Conservation (phyloP, 495 filamentous ascomycete species). For the Penicillium silybi region DNA sequence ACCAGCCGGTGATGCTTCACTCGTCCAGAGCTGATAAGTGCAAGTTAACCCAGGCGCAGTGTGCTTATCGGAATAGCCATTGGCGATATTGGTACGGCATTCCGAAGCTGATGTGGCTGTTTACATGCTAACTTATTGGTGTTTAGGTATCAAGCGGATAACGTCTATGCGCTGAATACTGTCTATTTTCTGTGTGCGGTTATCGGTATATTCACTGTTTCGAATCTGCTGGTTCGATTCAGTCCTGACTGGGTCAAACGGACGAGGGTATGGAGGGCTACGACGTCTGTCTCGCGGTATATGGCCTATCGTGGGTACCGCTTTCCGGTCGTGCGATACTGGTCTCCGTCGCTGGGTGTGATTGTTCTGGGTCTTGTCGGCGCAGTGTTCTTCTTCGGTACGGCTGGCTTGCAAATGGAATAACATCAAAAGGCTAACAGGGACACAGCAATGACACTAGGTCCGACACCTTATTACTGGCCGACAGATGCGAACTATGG, state of each 20-base stretch:
- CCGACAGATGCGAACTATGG: conserved; percentile 48
- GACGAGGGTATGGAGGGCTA: conserved; percentile 19
- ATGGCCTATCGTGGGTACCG: conserved; percentile 24
- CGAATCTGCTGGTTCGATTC: conserved; percentile 22
- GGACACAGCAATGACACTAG: conserved; percentile 42
- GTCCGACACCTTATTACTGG: conserved; percentile 57
- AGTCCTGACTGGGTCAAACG: conserved; percentile 20
- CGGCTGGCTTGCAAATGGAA: conserved; percentile 20
- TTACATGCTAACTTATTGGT: not conserved
- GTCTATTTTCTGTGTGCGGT: conserved; percentile 46
- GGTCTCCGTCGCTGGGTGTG: conserved; percentile 21
- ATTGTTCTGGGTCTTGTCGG: conserved; percentile 21
- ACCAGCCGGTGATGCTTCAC: conserved; percentile 46
- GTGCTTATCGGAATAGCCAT: conserved; percentile 38
- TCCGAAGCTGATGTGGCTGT: not conserved
- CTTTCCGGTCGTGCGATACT: conserved; percentile 15
- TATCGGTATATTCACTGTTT: conserved; percentile 44
- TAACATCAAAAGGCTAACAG: not conserved
- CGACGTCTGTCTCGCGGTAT: conserved; percentile 21
- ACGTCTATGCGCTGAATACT: conserved; percentile 48
- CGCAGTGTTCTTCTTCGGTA: conserved; percentile 29
- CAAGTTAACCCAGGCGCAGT: conserved; percentile 42
- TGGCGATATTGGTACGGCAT: conserved; percentile 48
- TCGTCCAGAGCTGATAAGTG: conserved; percentile 43
- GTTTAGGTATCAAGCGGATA: conserved; percentile 49